phyloP scores from a whole-genome alignment of 108 stramenopile species.

The Pseudonitzschia delicatissima region DNA sequence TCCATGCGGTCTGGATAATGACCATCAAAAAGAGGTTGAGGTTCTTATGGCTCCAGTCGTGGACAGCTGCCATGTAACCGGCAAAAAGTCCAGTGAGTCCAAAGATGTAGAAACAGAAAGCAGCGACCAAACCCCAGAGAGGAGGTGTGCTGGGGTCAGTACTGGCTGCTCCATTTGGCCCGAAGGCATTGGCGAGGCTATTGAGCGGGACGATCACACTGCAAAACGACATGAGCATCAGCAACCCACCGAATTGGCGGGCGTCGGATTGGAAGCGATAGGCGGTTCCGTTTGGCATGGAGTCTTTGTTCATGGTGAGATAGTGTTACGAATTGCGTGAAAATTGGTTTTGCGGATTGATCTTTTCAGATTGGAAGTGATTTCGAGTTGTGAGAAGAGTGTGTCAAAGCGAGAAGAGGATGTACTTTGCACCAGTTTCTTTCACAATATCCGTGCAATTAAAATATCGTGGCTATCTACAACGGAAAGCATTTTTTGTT shows the following conservation, averaged over 20 bases:
- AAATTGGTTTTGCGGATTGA: no score
- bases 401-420: no score
- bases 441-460: no score
- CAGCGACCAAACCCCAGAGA: slow-evolving; percentile 2
- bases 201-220: slow-evolving; percentile 12
- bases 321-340: no score
- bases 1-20: slow-evolving; percentile 14
- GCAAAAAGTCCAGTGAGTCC: slow-evolving; percentile 4
- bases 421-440: no score
- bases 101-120: slow-evolving; percentile 8
- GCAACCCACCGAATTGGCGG: slow-evolving; percentile 25
- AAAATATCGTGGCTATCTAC: no score
- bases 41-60: slow-evolving; percentile 12
- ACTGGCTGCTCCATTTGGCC: background rate
- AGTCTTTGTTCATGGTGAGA: no score
- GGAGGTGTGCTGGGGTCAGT: background rate
- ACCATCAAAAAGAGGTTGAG: slow-evolving; percentile 15
- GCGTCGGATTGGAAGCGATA: slow-evolving; percentile 10
- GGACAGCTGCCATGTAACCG: slow-evolving; percentile 20
- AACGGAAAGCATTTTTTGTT: no score
- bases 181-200: background rate
- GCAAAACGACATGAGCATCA: slow-evolving; percentile 23
- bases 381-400: no score
- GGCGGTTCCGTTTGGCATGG: no score
- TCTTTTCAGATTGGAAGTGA: no score